These are phyloP conservation scores for Evernia prunastri DNA, from an alignment of 495 filamentous ascomycete genomes.

Conservation along the genomic window DNA sequence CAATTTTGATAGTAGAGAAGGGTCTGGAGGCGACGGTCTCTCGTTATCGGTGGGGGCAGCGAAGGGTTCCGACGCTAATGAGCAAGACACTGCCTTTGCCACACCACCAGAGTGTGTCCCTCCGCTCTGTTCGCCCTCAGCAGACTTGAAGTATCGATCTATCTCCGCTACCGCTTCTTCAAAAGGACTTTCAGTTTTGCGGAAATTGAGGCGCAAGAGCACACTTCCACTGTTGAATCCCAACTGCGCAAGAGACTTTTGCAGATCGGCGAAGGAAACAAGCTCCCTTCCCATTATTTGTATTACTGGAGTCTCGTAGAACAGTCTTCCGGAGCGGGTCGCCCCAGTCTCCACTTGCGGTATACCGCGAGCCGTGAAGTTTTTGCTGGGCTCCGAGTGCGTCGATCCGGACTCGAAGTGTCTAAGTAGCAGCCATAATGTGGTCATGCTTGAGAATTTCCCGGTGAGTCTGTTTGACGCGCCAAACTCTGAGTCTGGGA, in stretches of 20 bases:
- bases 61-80: conserved; percentile 6
- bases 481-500: conserved; percentile 59
- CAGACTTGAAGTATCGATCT: conserved; percentile 54
- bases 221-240: conserved; percentile 78
- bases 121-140: conserved; percentile 32
- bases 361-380: conserved; percentile 73
- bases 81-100: conserved; percentile 5
- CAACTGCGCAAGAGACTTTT: conserved; percentile 80
- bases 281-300: conserved; percentile 73
- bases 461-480: conserved; percentile 56
- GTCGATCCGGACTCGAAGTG: conserved; percentile 71
- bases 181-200: conserved; percentile 65
- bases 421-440: conserved; percentile 79
- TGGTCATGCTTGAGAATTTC: conserved; percentile 77
- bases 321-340: conserved; percentile 64
- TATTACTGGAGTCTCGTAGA: conserved; percentile 80
- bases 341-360: conserved; percentile 48
- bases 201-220: conserved; percentile 70
- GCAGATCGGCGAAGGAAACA: conserved; percentile 67
- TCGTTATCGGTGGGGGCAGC: neutral
- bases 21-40: conserved; percentile 2
- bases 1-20: neutral
- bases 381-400: conserved; percentile 47
- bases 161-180: conserved; percentile 84
- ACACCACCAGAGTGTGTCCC: conserved; percentile 9